A percentile compares a stretch with the other conserved stretches of the same genome.
These are phyloP conservation scores for Penicillium chermesinum DNA, from an alignment of 495 filamentous ascomycete species.

Conservation along the genomic window DNA sequence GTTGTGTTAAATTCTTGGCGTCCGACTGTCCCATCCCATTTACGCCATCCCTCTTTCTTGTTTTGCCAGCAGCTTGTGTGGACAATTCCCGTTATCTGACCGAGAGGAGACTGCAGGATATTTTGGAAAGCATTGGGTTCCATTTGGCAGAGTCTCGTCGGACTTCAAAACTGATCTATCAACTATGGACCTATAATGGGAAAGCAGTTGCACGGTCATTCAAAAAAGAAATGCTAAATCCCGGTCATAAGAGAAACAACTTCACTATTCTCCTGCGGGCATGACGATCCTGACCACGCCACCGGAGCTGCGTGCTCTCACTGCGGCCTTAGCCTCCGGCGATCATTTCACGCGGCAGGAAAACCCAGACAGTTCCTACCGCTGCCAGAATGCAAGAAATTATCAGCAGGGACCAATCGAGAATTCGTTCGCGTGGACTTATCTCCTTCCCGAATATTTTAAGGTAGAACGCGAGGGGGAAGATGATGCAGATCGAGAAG, in stretches of 20 bases:
- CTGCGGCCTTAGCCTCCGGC: slow-evolving; percentile 14
- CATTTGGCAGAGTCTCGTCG: slow-evolving; percentile 57
- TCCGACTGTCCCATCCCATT: slow-evolving; percentile 21
- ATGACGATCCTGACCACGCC: slow-evolving; percentile 9
- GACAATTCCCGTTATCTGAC: slow-evolving; percentile 88
- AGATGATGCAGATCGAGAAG: slow-evolving; percentile 89
- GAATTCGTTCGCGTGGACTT: slow-evolving; percentile 52
- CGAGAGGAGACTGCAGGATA: slow-evolving; percentile 60
- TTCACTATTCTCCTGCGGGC: slow-evolving; percentile 67
- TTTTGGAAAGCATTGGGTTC: slow-evolving; percentile 78
- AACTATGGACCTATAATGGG: slow-evolving; percentile 63
- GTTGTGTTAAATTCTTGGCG: slow-evolving; percentile 52
- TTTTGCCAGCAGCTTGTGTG: slow-evolving; percentile 84
- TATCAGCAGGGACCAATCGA: slow-evolving; percentile 66
- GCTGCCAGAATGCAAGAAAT: slow-evolving; percentile 63
- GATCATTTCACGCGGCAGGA: slow-evolving; percentile 65
- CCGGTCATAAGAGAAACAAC: slow-evolving; percentile 76
- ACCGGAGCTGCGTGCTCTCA: too few relatives aligned
- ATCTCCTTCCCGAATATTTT: slow-evolving; percentile 88
- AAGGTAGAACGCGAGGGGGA: slow-evolving; percentile 84
- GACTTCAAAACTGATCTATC: slow-evolving; percentile 81
- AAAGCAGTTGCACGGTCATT: slow-evolving; percentile 32
- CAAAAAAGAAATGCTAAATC: slow-evolving; percentile 68
- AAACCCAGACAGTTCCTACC: slow-evolving; percentile 81
- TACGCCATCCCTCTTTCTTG: slow-evolving; percentile 80